Base-by-base conservation (phyloP, 768 basidiomycete species). In the Phylloporus rhodoxanthus region DNA sequence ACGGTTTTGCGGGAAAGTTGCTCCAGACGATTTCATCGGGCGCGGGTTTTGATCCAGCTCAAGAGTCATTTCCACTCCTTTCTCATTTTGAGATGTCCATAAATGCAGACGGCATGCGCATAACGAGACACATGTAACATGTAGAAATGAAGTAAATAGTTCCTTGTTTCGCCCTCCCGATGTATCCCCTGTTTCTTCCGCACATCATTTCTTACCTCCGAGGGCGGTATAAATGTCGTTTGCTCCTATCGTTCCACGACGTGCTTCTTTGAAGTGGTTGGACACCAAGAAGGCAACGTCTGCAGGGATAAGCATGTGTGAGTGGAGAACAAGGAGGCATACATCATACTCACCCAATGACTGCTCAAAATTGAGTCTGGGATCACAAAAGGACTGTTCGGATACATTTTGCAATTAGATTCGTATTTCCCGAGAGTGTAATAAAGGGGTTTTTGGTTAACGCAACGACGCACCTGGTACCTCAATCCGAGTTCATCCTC, bases 321-420 rank as follows among this genome's bases (percentile, higher is more conserved):
- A 8, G 19, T 4, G 7, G 40, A 15, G 25, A 15, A n/a, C 4
- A 26, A 8, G 26, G 26, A 26, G 8, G 26, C 25, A 8, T n/a
- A n/a, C n/a, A n/a, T n/a, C n/a, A n/a, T n/a, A 72, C 81, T 53
- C 57, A 91, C 91, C 91, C n/a, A 97, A 75, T 39, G 85, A 87
- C 66, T 95, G 93, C 68, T 95, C 93, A 57, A 92, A 92, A 66
- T 96, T 95, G 54, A 97, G 70, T 39, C 94, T 72, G 2, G 93
- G 95, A 71, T 97, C 94, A 63, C 95, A 97, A 71, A 95, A 95
- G 1, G 86, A 84, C 86, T 89, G 48, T 4, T 29, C 34, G 49
- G 23, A 42, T 37, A 13, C 2, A n/a, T 26, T 36, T n/a, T 45
- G 30, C 38, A 15, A 46, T 50, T 4, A 49, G 49, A 8, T 20